Percentiles rank a stretch among this genome's conserved stretches.
phyloP scores from a whole-genome alignment of 2,329 filamentous ascomycete genomes.

The Fusarium continuum region DNA sequence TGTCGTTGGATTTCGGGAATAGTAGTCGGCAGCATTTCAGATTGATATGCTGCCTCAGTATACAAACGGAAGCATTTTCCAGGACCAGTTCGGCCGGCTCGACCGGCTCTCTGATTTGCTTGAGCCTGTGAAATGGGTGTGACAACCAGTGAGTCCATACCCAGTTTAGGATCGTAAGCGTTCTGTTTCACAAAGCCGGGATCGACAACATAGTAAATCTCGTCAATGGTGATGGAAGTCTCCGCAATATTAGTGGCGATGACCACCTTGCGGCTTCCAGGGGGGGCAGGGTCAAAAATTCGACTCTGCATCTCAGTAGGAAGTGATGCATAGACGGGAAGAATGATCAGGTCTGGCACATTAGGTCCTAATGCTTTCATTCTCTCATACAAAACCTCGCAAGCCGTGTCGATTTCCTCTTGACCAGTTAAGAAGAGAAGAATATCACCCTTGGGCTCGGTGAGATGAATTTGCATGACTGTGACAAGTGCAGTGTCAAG shows the following conservation, averaged over 20 bases:
- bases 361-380: conserved; percentile 95
- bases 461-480: conserved; percentile 97
- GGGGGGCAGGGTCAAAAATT: conserved; percentile 93
- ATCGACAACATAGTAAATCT: conserved; percentile 97
- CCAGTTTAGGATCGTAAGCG: conserved; percentile 94
- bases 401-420: conserved; percentile 96
- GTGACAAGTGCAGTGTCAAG: conserved; percentile 93
- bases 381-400: conserved; percentile 90
- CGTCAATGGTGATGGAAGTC: conserved; percentile 96
- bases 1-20: conserved; percentile 97
- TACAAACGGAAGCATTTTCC: conserved; percentile 97
- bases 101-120: conserved; percentile 91
- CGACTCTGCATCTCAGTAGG: conserved; percentile 92
- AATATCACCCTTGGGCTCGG: conserved; percentile 91
- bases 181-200: conserved; percentile 98
- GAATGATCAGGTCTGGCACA: conserved; percentile 89
- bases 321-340: conserved; percentile 95
- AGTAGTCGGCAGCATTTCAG: conserved; percentile 95
- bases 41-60: conserved; percentile 93
- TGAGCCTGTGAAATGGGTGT: conserved; percentile 97
- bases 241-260: conserved; percentile 99
- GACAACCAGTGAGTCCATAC: conserved; percentile 96
- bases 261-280: conserved; percentile 89
- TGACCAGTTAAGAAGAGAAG: conserved; percentile 97
- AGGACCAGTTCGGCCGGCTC: conserved; percentile 92